Base-by-base conservation (phyloP, 2,329 filamentous ascomycete species). In the Huntiella omanensis region DNA sequence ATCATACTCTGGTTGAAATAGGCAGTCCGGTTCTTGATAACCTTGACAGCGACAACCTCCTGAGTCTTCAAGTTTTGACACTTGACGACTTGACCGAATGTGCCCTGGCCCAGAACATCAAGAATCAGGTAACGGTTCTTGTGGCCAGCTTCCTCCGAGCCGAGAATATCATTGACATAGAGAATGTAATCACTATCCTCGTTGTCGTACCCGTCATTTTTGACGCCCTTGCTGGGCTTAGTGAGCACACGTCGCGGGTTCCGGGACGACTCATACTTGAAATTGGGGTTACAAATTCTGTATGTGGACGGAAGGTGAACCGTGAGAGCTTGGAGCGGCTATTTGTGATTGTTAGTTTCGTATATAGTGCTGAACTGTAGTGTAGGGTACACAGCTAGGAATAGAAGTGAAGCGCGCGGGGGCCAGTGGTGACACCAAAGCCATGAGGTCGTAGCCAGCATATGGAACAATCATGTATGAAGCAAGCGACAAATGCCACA, bases 1-100 rank as follows among this genome's bases (percentile, higher is more conserved):
- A 98, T 98, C 91, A 98, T 98, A 62, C 91, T 96, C 63, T 98
- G 91, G 59, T 98, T 98, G 68, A 98, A 98, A 62, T 98, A 98
- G 34, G 91, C 91, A 1, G 91, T 98, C 56, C 88, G 80, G 63
- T 98, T 98, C 66, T 98, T 98, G 66, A 98, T 91, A 46, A 98
- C 91, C 65, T 98, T 98, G 54, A 98, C 91, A 3, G 91, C 91
- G 39, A 98, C 91, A 35, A 98, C 91, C 63, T 98, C 91, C 60
- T 95, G 87, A 1, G 91, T 96, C 65, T 94, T 95, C 55, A 98
- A 64, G 56, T 98, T 98, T 62, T 98, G 91, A 59, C 91, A 98
- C 62, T 98, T 98, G 51, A 98, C 91, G 32, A 98, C 91, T 64
- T 98, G 91, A 5, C 91, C 91, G 59, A 98, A 98, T 0, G 91